phyloP scores from a whole-genome alignment of 2,329 filamentous ascomycete species.

The Coniochaeta pulveracea region DNA sequence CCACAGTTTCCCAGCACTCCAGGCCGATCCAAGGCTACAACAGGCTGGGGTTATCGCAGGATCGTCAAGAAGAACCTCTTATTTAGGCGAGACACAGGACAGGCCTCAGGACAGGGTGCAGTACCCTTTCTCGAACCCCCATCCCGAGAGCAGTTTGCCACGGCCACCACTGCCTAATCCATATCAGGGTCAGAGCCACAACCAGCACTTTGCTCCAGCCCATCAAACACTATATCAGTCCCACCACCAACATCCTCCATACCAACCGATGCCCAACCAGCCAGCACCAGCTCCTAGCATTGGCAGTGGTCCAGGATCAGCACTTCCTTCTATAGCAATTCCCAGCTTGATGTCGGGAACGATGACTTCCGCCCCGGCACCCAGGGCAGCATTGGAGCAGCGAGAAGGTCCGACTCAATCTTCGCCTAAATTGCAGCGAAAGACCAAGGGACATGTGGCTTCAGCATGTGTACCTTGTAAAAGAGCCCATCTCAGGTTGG shows the following conservation, averaged over 20 bases:
- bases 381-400: not conserved
- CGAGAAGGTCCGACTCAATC: constrained; percentile 35
- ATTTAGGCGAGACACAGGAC: constrained; percentile 24
- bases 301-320: constrained; percentile 22
- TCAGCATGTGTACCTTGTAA: constrained; percentile 82
- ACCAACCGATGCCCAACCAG: constrained; percentile 19
- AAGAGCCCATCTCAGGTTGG: constrained; percentile 62
- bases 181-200: constrained; percentile 26
- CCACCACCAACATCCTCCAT: constrained; percentile 19
- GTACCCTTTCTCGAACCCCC: no score
- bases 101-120: no score
- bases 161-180: constrained; percentile 26
- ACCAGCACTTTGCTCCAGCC: constrained; percentile 18
- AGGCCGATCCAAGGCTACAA: constrained; percentile 22
- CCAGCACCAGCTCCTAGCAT: constrained; percentile 10
- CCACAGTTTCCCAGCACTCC: constrained; percentile 25
- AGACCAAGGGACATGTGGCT: constrained; percentile 71
- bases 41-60: constrained; percentile 12
- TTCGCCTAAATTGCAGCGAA: constrained; percentile 51
- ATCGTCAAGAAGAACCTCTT: constrained; percentile 24
- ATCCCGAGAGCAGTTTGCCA: no score
- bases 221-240: constrained; percentile 18
- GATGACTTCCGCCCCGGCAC: not conserved
- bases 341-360: no score
- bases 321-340: constrained; percentile 19